These are phyloP conservation scores for Apiospora kogelbergensis DNA, from an alignment of 2,329 filamentous ascomycete genomes.

Conservation along the genomic window DNA sequence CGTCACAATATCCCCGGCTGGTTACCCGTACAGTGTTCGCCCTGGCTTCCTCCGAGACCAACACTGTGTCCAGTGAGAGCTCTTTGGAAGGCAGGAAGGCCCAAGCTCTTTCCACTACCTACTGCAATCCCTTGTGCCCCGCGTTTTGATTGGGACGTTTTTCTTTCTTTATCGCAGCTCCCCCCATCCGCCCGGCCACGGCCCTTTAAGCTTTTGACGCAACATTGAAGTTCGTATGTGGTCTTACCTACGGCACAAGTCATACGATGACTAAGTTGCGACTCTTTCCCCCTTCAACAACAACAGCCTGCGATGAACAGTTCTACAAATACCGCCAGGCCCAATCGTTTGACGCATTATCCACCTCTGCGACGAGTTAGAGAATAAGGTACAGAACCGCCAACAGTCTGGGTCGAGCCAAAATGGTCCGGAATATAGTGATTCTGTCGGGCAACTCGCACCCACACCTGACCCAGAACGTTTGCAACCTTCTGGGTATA, in stretches of 20 bases:
- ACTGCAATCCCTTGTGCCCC: conserved; percentile 18
- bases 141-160: conserved; percentile 19
- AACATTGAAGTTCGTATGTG: neutral
- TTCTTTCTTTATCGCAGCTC: conserved; percentile 13
- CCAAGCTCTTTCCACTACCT: too few relatives aligned
- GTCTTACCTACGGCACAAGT: neutral
- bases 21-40: neutral
- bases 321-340: neutral
- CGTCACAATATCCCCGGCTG: neutral
- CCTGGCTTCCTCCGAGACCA: neutral
- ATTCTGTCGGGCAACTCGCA: conserved; percentile 93
- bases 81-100: too few relatives aligned
- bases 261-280: neutral
- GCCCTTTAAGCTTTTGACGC: neutral
- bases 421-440: conserved; percentile 93
- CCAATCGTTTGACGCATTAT: neutral
- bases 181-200: neutral
- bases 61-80: neutral
- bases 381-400: neutral
- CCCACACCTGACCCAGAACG: conserved; percentile 79
- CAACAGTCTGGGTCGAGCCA: conserved; percentile 17
- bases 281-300: neutral
- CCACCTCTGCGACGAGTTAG: neutral
- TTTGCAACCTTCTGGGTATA: conserved; percentile 87
- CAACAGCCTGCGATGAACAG: neutral